Conservation (phyloP, 1,139 yeast species). For the Sugiyamaella castrensis region DNA sequence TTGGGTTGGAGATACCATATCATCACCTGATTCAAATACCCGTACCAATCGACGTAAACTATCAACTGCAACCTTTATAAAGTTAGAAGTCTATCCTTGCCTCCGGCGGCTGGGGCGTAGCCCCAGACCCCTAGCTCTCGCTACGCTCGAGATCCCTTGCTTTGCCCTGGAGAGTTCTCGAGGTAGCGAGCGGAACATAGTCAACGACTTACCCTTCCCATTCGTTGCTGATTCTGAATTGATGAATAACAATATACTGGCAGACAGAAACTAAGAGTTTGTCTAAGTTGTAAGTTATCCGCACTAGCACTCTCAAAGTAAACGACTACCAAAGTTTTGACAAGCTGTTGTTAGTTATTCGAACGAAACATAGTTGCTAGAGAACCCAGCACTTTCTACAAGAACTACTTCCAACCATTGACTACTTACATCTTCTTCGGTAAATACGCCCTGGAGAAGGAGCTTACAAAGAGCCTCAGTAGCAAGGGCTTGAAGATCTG, state of each 20-base stretch:
- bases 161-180: too few species aligned
- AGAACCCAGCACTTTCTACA: too few species aligned
- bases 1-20: constrained; percentile 51
- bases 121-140: too few species aligned
- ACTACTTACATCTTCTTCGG: constrained; percentile 49
- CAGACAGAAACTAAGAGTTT: constrained; percentile 80
- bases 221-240: constrained; percentile 63
- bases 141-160: too few species aligned
- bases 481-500: constrained; percentile 70
- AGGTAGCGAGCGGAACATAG: too few species aligned
- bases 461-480: constrained; percentile 88
- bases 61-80: constrained; percentile 70
- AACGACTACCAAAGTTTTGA: constrained; percentile 67
- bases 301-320: constrained; percentile 71
- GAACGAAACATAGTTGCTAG: too few species aligned
- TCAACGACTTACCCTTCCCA: too few species aligned
- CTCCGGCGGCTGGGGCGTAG: too few species aligned
- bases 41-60: constrained; percentile 56
- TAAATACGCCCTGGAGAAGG: constrained; percentile 71
- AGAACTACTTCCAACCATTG: too few species aligned
- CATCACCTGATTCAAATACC: constrained; percentile 42
- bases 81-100: too few species aligned
- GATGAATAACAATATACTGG: constrained; percentile 90
- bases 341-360: constrained; percentile 35
- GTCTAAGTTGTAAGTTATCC: constrained; percentile 65